Base-by-base conservation (phyloP, 2,329 filamentous ascomycete species). In the Dactylellina cionopaga region DNA sequence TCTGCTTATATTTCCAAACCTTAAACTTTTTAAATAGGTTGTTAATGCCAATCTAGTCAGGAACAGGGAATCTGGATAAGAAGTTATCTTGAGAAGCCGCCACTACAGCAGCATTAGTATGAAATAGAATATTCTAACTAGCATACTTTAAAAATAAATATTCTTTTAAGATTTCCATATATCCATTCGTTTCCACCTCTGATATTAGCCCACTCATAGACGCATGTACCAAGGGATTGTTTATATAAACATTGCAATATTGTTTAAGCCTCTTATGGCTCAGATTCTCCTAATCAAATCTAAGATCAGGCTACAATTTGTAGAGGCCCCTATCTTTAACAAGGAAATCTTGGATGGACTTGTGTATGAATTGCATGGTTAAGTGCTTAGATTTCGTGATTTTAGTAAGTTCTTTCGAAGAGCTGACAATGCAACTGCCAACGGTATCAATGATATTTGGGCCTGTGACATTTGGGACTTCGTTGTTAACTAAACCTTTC, bases 121-220 rank as follows among this genome's bases (percentile, higher is more conserved):
- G 83, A 47, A 76, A 68, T 13, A 85, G 76, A 7, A 84, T 39
- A 56, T 82, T 78, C 3, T 76, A 72, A 13, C 80, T 76, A 15
- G 83, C 80, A 75, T 85, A 85, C 51, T 81, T 72, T 4, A 87
- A 77, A 46, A 87, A 84, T 0, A 83, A 82, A 58, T 80, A 83
- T 10, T 72, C 74, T 1, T 52, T 5, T 25, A 17, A 64, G 9
- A 44, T 33, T 52, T 41, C 17, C 22, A 2, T 17, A 7, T 17
- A 10, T 66, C 39, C 74, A 15, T 64, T 75, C 63, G 74, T 70
- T 37, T 33, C 15, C 41, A 55, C 9, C 74, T 70, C 60, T 78
- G 74, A 22, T 77, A 47, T 13, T 44, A 27, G 19, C 41, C 37
- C 17, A 22, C 31, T 9, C n/a, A 39, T 5, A 35, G 11, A 37